phyloP scores from a whole-genome alignment of 176 grass and related monocot species.

The Olyra latifolia region DNA sequence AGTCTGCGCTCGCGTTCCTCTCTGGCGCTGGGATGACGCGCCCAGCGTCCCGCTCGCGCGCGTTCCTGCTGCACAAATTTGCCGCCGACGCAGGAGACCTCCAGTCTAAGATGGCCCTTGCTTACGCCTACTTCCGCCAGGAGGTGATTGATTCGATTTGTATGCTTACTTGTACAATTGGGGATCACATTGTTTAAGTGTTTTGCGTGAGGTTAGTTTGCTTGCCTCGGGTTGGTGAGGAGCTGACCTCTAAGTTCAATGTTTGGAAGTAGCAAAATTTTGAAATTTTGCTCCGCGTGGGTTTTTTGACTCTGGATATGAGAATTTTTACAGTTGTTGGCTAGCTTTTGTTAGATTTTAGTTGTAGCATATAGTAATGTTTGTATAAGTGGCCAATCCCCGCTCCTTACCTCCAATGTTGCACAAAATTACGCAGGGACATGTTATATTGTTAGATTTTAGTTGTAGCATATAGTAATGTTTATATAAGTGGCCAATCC shows the following conservation, averaged over 20 bases:
- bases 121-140: conserved; percentile 85
- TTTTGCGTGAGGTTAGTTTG: background rate
- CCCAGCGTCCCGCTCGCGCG: conserved; percentile 55
- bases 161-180: background rate
- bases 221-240: background rate
- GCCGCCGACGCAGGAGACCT: conserved; percentile 79
- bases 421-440: no score
- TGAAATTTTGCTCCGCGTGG: background rate
- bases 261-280: background rate
- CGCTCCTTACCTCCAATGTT: background rate
- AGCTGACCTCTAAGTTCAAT: background rate
- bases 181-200: background rate
- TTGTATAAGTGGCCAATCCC: background rate
- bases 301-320: background rate
- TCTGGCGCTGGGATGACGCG: conserved; percentile 64
- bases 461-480: background rate
- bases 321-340: background rate
- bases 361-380: background rate
- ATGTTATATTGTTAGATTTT: background rate
- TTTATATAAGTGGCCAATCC: background rate
- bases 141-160: conserved; percentile 51
- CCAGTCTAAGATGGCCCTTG: conserved; percentile 96
- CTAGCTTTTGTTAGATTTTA: background rate
- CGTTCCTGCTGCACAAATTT: conserved; percentile 89
- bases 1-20: conserved; percentile 85